These are phyloP conservation scores for Solanum hybrid DNA, from an alignment of 305 asterid genomes.

Conservation along the genomic window DNA sequence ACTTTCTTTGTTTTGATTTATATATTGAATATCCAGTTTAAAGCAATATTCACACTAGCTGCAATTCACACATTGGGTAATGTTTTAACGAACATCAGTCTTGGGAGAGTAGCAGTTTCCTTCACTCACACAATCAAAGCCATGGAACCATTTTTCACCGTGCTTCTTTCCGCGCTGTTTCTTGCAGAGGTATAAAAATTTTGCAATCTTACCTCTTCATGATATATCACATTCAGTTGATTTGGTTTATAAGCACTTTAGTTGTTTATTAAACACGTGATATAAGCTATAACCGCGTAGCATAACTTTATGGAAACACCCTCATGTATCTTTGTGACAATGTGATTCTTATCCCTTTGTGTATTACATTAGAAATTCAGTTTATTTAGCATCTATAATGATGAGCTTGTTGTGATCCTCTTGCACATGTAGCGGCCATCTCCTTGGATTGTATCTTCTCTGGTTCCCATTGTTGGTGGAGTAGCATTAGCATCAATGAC, in stretches of 20 bases:
- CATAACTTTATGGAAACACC: neutral
- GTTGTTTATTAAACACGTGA: neutral
- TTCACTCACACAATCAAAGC: conserved; percentile 96
- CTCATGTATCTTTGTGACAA: neutral
- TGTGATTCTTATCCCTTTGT: neutral
- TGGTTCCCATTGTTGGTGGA: conserved; percentile 81
- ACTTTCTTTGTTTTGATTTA: neutral
- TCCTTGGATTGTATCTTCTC: conserved; percentile 59
- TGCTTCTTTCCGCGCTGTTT: conserved; percentile 54
- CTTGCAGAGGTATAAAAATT: conserved; percentile 48
- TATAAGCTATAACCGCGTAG: neutral
- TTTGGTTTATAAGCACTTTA: neutral
- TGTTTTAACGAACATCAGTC: conserved; percentile 74
- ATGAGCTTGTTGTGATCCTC: conserved; percentile 11
- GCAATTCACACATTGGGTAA: conserved; percentile 75
- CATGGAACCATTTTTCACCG: conserved; percentile 94
- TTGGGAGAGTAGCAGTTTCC: conserved; percentile 87
- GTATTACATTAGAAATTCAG: neutral
- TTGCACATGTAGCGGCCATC: conserved; percentile 56
- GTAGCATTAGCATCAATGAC: conserved; percentile 88
- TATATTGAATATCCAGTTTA: conserved; percentile 26
- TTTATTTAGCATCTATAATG: neutral
- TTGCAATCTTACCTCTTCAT: neutral
- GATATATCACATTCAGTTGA: neutral
- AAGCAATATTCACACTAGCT: conserved; percentile 48